Evolutionary conservation across 441 rosid species (phyloP), one percentile per base, ranked within the genome.

Genomic region (Croton laevigatus): DNA sequence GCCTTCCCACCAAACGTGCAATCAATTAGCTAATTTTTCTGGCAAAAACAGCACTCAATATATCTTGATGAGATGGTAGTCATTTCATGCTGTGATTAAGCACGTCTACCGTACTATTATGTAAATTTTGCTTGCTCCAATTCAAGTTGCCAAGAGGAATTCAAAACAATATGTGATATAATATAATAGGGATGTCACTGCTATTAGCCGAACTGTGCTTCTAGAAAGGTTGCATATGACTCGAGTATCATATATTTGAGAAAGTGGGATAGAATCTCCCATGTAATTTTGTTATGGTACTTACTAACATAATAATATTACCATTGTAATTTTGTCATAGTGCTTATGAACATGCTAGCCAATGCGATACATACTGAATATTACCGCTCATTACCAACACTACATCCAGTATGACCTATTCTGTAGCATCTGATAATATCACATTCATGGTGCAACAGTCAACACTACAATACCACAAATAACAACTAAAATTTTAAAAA

Each of bases 401-500:
- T 55, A 71, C 44, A 32, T 71, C 60, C 42, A 51, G 53, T 27
- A 53, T 38, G 22, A n/a, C 36, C 20, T 36, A 52, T 53, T n/a
- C 1, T 16, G 23, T 19, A 65, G 44, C 45, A 55, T 54, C 36
- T 44, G 32, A 7, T 22, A 3, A 55, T 55, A 37, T 54, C 42
- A 54, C 8, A n/a, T 17, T n/a, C 45, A 23, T 36, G 61, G 19
- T 0, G 58, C 32, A 67, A 23, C 46, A 22, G 48, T 62, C 51
- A 16, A 54, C 8, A 36, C 11, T 27, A 69, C 19, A 6, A 52
- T 6, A 32, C 42, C 23, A 23, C 19, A 58, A 58, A 20, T 49
- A 57, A 27, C 60, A 66, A n/a, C 8, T 27, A 53, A 23, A 73
- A 40, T 74, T 44, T 60, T 9, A 32, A 73, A 32, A 27, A 44